Evolutionary conservation across 2,329 filamentous ascomycete species (phyloP), one percentile per base, ranked within the genome.

Genomic region (Aspergillus viridinutans): DNA sequence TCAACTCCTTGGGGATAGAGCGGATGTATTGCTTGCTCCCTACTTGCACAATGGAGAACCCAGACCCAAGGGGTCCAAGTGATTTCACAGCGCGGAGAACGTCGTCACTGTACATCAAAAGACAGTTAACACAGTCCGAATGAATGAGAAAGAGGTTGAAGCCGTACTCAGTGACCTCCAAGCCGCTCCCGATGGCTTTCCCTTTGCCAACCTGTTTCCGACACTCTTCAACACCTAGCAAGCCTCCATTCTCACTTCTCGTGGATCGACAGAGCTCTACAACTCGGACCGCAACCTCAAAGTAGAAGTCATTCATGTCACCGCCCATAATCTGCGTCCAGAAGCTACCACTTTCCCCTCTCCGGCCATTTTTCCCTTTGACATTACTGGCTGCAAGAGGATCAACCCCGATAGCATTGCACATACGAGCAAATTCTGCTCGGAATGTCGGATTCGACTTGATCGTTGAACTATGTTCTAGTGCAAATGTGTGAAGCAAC

Each of bases 341-440:
- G 58, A 97, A 86, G 57, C 88, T 94, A 20, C 85, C 84, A 1
- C 78, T 80, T 52, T 74, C 74, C 25, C 70, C 69, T 72, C 61
- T 79, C 3, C 73, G 76, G 49, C 75, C 78, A 45, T 74, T 74
- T 59, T 78, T 79, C 53, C 80, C 78, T 64, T 79, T 73, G 58
- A 78, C 75, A 67, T 81, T 85, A 65, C 78, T 82, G 56, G 83
- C 86, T n/a, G 92, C 91, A 20, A 99, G 81, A 2, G 94, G 95
- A 73, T 99, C 94, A 12, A 99, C 92, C 50, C 94, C 94, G 64
- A 99, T 97, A 61, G 92, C 92, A 68, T 92, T 86, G 78, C 94
- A 99, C 94, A 99, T 99, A 73, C 93, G 91, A 3, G 94, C 93
- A 71, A 99, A 99, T 76, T 99, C 93, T 35, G 93, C 92, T 59